phyloP scores from a whole-genome alignment of 2,329 filamentous ascomycete species.

The Lojkania enalia region DNA sequence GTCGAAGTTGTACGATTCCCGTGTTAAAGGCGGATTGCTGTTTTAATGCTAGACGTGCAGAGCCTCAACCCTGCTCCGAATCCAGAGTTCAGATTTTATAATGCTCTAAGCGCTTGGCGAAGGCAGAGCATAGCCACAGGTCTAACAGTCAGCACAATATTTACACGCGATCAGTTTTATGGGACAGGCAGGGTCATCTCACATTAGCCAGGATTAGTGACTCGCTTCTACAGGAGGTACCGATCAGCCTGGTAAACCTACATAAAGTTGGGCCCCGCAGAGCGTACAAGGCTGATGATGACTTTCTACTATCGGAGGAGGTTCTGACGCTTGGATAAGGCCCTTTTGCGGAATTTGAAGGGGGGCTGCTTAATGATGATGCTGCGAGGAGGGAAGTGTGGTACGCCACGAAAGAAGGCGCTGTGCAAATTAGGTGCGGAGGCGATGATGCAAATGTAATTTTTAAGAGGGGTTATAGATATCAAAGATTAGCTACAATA shows the following conservation, averaged over 20 bases:
- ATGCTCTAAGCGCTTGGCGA: background rate
- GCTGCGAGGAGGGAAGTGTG: constrained; percentile 2
- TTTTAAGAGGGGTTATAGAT: too few species aligned
- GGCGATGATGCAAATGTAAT: constrained; percentile 4
- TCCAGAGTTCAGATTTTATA: background rate
- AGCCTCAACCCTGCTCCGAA: background rate
- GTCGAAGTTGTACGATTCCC: too few species aligned
- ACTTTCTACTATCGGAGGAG: background rate
- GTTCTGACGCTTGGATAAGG: background rate
- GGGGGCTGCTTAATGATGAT: background rate
- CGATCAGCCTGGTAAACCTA: background rate
- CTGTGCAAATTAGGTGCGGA: constrained; percentile 2
- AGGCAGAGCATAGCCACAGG: background rate
- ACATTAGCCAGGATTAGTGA: background rate
- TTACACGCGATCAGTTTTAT: too few species aligned
- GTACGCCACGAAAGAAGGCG: constrained; percentile 1
- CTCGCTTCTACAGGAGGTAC: background rate
- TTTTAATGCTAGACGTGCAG: too few species aligned
- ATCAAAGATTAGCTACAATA: too few species aligned
- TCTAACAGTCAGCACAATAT: background rate
- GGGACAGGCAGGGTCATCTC: too few species aligned
- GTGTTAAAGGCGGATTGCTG: too few species aligned
- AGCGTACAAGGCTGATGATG: background rate
- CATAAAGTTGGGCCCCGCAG: constrained; percentile 1
- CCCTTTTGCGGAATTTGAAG: background rate